A percentile compares a stretch with the other conserved stretches of the same genome.
phyloP scores from a whole-genome alignment of 495 filamentous ascomycete species.

The Aspergillus homomorphus region DNA sequence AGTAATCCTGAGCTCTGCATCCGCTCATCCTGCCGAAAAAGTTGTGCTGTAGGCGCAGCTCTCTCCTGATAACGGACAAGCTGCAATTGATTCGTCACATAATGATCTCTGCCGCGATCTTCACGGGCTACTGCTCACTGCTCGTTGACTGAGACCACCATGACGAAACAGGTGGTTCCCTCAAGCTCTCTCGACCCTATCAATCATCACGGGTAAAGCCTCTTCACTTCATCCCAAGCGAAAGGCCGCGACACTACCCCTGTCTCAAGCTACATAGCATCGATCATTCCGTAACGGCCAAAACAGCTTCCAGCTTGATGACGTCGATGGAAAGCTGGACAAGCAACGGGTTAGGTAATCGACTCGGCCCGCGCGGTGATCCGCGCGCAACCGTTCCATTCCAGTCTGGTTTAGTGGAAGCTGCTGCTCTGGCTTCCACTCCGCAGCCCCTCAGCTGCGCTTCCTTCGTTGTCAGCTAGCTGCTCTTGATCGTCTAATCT shows the following conservation, averaged over 20 bases:
- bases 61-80: not conserved
- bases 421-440: not conserved
- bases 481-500: not conserved
- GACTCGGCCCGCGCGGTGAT: slow-evolving; percentile 1
- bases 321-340: slow-evolving; percentile 10
- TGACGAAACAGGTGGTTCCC: slow-evolving; percentile 20
- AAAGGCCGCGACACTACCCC: no score
- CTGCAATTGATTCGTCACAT: not conserved
- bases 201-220: not conserved
- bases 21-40: not conserved
- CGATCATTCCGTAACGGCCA: not conserved
- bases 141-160: slow-evolving; percentile 19
- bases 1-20: not conserved
- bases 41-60: not conserved
- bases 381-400: slow-evolving; percentile 4
- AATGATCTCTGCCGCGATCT: not conserved
- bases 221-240: not conserved
- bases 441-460: slow-evolving; percentile 9
- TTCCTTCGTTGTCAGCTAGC: not conserved
- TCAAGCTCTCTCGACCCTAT: not conserved
- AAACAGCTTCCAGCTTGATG: slow-evolving; percentile 6
- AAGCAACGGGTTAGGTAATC: slow-evolving; percentile 5
- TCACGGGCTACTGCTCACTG: not conserved
- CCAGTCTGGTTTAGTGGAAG: slow-evolving; percentile 9
- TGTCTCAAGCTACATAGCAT: not conserved